A percentile compares a stretch with the other conserved stretches of the same genome.
phyloP scores from a whole-genome alignment of 2,329 filamentous ascomycete genomes.

The Penicillium sp. region DNA sequence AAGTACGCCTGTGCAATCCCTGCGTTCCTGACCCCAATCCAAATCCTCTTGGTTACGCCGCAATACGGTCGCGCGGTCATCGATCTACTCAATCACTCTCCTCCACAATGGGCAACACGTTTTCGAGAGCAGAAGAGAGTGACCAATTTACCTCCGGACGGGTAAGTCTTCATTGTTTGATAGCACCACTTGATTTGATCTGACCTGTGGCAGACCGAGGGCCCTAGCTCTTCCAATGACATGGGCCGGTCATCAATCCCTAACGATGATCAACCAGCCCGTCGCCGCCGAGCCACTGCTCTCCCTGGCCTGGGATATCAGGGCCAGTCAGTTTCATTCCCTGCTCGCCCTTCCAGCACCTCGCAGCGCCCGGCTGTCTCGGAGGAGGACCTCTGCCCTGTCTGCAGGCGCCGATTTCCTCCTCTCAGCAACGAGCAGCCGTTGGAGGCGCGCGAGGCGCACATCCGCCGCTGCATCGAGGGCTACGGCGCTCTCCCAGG shows the following conservation, averaged over 20 bases:
- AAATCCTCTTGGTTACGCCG: slow-evolving; percentile 41
- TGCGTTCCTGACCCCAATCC: slow-evolving; percentile 66
- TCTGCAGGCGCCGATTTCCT: slow-evolving; percentile 41
- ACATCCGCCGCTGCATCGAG: slow-evolving; percentile 44
- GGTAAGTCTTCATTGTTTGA: no score
- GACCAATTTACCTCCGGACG: no score
- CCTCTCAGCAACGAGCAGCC: slow-evolving; percentile 34
- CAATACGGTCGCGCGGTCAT: slow-evolving; percentile 6
- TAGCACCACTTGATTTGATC: no score
- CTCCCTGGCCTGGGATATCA: neutral
- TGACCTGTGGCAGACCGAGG: no score
- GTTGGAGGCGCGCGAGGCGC: slow-evolving; percentile 41
- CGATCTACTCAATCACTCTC: slow-evolving; percentile 14
- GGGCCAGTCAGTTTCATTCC: slow-evolving; percentile 3
- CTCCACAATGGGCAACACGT: slow-evolving; percentile 12
- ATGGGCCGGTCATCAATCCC: no score
- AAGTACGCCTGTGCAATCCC: slow-evolving; percentile 65
- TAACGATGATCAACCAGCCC: no score
- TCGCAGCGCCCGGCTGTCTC: slow-evolving; percentile 24
- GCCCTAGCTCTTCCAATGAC: no score
- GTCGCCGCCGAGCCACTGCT: neutral
- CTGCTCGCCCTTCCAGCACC: slow-evolving; percentile 1
- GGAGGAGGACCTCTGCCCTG: slow-evolving; percentile 45
- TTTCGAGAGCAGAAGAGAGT: neutral
- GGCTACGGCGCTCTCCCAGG: slow-evolving; percentile 24